Evolutionary conservation across 2,329 filamentous ascomycete species (phyloP).

Genomic region (Aplosporella prunicola): DNA sequence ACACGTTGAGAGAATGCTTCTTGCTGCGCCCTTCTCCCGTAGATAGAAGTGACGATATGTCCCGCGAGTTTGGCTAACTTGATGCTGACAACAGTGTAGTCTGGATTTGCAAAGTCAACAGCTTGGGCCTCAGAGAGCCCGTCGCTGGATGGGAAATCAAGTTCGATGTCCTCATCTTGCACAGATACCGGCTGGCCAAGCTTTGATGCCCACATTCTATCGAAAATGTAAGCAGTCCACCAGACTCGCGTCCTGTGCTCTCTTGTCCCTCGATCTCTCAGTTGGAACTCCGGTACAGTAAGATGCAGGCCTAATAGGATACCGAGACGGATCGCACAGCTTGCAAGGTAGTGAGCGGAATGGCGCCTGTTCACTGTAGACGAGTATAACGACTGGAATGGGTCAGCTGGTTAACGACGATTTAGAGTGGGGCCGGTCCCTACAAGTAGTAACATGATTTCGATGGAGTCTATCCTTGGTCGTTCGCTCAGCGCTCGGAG

Average conservation of each 20-base stretch:
- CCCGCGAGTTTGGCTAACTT: slow-evolving; percentile 28
- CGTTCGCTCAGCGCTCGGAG: slow-evolving; percentile 34
- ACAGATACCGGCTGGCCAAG: slow-evolving; percentile 25
- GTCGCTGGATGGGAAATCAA: slow-evolving; percentile 33
- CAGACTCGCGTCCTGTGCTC: slow-evolving; percentile 26
- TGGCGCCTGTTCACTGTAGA: slow-evolving; percentile 37
- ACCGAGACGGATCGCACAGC: slow-evolving; percentile 36
- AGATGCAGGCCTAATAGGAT: slow-evolving; percentile 38
- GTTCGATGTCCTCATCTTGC: slow-evolving; percentile 28
- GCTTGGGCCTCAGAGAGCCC: slow-evolving; percentile 17
- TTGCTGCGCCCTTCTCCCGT: slow-evolving; percentile 20
- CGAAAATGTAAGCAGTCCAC: slow-evolving; percentile 27
- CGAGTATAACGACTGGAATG: slow-evolving; percentile 35
- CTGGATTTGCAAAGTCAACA: slow-evolving; percentile 27
- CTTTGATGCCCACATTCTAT: slow-evolving; percentile 27
- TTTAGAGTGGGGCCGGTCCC: slow-evolving; percentile 11
- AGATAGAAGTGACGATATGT: slow-evolving; percentile 20
- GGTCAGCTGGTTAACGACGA: no score
- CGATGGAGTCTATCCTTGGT: slow-evolving; percentile 35
- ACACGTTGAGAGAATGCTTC: slow-evolving; percentile 28
- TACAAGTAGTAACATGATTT: slow-evolving; percentile 37
- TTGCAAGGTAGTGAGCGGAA: slow-evolving; percentile 35
- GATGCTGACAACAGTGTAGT: slow-evolving; percentile 31
- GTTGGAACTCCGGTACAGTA: slow-evolving; percentile 31
- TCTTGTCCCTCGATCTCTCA: slow-evolving; percentile 26